These are phyloP conservation scores for Scedosporium minutisporum DNA, from an alignment of 2,329 filamentous ascomycete species.

Conservation along the genomic window DNA sequence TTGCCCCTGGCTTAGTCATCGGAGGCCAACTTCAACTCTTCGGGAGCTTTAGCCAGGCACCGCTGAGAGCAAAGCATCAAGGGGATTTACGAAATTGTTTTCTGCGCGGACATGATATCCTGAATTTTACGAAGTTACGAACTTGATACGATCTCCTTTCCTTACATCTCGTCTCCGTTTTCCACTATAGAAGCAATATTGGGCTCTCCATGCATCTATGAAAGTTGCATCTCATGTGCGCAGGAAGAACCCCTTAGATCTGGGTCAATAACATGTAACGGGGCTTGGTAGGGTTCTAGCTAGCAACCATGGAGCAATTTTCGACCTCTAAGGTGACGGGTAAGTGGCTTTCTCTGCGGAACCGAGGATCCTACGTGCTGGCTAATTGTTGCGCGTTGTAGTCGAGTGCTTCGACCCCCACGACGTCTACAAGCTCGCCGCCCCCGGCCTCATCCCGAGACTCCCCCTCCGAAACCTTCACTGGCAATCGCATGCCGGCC, in stretches of 20 bases:
- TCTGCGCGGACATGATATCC: neutral
- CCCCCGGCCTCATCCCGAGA: conserved; percentile 65
- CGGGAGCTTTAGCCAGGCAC: neutral
- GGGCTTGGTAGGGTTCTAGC: neutral
- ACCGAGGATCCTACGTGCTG: neutral
- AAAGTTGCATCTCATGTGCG: too few species aligned
- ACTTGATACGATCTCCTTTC: neutral
- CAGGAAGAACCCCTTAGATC: neutral
- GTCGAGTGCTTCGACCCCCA: conserved; percentile 96
- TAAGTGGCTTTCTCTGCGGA: conserved; percentile 23
- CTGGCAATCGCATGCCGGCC: conserved; percentile 91
- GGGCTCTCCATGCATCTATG: neutral
- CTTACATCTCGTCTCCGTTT: neutral
- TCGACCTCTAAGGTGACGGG: conserved; percentile 72
- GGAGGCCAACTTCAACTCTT: neutral
- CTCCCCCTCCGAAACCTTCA: conserved; percentile 86
- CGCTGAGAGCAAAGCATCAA: neutral
- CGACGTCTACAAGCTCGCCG: conserved; percentile 74
- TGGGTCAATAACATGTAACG: neutral
- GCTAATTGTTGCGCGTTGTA: conserved; percentile 23
- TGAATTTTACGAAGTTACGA: neutral
- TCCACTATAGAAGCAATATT: neutral
- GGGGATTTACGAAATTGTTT: neutral
- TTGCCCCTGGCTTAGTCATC: neutral
- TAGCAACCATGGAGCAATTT: conserved; percentile 51